These are phyloP conservation scores for Kluyveromyces lactis DNA, from an alignment of 805 yeast genomes.

Conservation along the genomic window DNA sequence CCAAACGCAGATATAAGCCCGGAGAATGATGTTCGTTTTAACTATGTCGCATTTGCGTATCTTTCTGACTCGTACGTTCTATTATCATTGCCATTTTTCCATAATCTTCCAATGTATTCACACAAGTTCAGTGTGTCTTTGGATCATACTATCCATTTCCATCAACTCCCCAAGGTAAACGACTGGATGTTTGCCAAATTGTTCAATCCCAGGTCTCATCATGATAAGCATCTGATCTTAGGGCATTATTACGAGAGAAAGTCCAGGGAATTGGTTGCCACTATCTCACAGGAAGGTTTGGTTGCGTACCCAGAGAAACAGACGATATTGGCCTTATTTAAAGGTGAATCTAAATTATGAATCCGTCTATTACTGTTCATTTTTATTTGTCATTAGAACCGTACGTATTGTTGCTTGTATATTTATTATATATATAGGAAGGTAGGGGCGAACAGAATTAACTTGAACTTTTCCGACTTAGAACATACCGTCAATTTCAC, in stretches of 20 bases:
- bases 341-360: neutral
- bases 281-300: slow-evolving; percentile 60
- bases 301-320: slow-evolving; percentile 14
- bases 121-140: slow-evolving; percentile 49
- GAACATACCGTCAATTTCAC: slow-evolving; percentile 76
- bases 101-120: slow-evolving; percentile 37
- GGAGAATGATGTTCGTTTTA: slow-evolving; percentile 27
- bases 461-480: slow-evolving; percentile 24
- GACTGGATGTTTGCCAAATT: slow-evolving; percentile 47
- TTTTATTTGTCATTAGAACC: no score
- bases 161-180: slow-evolving; percentile 35
- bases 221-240: slow-evolving; percentile 46
- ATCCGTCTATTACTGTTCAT: no score
- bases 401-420: no score
- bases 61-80: slow-evolving; percentile 51
- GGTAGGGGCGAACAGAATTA: no score
- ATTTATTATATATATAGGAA: no score
- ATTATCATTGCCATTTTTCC: slow-evolving; percentile 43
- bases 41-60: slow-evolving; percentile 52
- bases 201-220: slow-evolving; percentile 40
- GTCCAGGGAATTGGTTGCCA: slow-evolving; percentile 46
- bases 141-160: slow-evolving; percentile 63
- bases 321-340: neutral
- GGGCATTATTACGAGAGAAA: slow-evolving; percentile 46
- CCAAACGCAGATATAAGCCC: slow-evolving; percentile 11